Evolutionary conservation across 2,329 filamentous ascomycete genomes (phyloP), one percentile per base, ranked within the genome.

Genomic region (Xylariaceae sp.): DNA sequence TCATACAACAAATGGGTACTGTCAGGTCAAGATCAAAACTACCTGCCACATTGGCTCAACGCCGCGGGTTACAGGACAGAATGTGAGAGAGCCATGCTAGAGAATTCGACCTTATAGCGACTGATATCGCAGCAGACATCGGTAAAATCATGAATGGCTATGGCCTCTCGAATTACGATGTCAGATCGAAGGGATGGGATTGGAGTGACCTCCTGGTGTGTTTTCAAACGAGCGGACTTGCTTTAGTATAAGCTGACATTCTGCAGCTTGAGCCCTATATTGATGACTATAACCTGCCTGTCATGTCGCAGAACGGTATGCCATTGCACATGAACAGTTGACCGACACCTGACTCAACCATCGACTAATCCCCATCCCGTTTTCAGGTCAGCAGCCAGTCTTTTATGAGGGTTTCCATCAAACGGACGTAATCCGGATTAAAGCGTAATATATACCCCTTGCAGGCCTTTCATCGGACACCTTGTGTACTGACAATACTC

Each of bases 71-170:
- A 76, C 50, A 67, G 71, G 26, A 75, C 72, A 2, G 75, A 74
- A 53, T 76, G 74, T 62, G 71, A 32, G 57, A 4, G 26, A 26
- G 8, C 26, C 26, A 8, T 8, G 26, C 49, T 34, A 15, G 12
- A 12, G 21, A 21, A 34, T 18, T n/a, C 13, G 13, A 8, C 26
- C 26, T 26, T 8, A 46, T 2, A 22, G n/a, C 7, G 15, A 12
- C 5, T 19, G 26, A 19, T 2, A 8, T 29, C 16, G 10, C n/a
- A 19, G 1, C 21, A 63, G 59, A 65, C 50, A 56, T 72, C 0
- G 73, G 74, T 3, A 77, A 77, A 54, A 65, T 77, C 21, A 72
- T 74, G 62, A 77, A 77, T 48, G 64, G 70, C 1, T 73, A 76
- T 58, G 72, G 66, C 2, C 54, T 73, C 1, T 57, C 66, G 0